These are phyloP conservation scores for Daldinia vernicosa DNA, from an alignment of 495 filamentous ascomycete genomes.

Conservation along the genomic window DNA sequence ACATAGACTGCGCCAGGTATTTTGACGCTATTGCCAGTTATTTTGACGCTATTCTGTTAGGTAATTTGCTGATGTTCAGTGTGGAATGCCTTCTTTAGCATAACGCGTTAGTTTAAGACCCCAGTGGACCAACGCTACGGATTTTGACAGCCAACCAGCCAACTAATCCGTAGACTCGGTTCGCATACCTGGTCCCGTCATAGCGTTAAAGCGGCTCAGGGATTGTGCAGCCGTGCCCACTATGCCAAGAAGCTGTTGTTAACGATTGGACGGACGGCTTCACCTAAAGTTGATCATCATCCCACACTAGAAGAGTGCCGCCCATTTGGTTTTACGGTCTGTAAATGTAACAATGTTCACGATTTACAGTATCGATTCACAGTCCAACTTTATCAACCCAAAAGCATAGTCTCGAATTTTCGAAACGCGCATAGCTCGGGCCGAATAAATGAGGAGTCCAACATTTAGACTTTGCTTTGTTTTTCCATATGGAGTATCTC, in stretches of 20 bases:
- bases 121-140: not conserved
- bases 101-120: no score
- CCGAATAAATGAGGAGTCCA: not conserved
- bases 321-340: not conserved
- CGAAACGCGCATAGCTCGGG: not conserved
- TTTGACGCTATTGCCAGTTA: no score
- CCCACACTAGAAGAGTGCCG: not conserved
- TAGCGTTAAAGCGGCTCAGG: not conserved
- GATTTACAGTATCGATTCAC: not conserved
- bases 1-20: no score
- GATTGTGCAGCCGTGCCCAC: not conserved
- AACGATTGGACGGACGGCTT: not conserved
- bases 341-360: not conserved
- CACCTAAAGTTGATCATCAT: not conserved
- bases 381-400: not conserved
- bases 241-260: not conserved
- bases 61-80: no score
- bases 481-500: not conserved
- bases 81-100: no score
- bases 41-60: no score
- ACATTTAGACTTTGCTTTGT: not conserved
- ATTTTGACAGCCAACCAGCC: not conserved
- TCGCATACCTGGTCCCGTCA: not conserved
- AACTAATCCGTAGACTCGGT: no score
- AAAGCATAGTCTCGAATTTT: not conserved